phyloP scores from a whole-genome alignment of 176 grass and related monocot genomes.

The Phoenix roebelenii region DNA sequence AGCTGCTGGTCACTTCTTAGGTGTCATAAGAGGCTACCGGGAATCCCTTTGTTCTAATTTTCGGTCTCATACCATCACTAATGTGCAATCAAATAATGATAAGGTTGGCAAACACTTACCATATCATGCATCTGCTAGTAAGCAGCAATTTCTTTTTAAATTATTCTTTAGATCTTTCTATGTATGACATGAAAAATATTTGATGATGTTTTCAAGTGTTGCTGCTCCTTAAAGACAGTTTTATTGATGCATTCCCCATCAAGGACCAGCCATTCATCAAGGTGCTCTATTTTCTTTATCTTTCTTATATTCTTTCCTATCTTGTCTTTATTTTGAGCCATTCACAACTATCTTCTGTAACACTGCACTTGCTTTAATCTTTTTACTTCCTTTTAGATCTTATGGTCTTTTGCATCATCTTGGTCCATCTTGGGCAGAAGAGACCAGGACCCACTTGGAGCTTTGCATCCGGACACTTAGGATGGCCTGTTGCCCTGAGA shows the following conservation, averaged over 20 bases:
- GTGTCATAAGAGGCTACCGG: conserved; percentile 55
- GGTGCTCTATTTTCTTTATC: conserved; percentile 28
- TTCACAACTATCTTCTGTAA: neutral
- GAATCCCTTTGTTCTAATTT: conserved; percentile 94
- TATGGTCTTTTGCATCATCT: too few relatives aligned
- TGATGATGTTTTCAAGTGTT: conserved; percentile 52
- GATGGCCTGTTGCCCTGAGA: too few relatives aligned
- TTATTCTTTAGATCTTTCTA: too few relatives aligned
- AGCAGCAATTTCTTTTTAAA: too few relatives aligned
- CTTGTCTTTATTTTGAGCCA: neutral
- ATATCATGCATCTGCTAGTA: neutral
- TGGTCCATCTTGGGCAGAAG: too few relatives aligned
- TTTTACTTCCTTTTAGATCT: too few relatives aligned
- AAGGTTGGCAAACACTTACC: conserved; percentile 41
- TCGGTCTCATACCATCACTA: conserved; percentile 82
- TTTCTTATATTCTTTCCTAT: neutral
- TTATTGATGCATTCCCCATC: conserved; percentile 68
- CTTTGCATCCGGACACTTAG: too few relatives aligned
- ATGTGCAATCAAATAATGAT: conserved; percentile 22
- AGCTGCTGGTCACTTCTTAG: conserved; percentile 65
- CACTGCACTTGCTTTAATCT: too few relatives aligned
- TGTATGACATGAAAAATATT: neutral
- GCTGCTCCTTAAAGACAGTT: conserved; percentile 94
- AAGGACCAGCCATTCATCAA: conserved; percentile 79
- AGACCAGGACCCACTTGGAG: too few relatives aligned